These are phyloP conservation scores for Phaeophleospora eucalypticola DNA, from an alignment of 2,329 filamentous ascomycete species.

Conservation along the genomic window DNA sequence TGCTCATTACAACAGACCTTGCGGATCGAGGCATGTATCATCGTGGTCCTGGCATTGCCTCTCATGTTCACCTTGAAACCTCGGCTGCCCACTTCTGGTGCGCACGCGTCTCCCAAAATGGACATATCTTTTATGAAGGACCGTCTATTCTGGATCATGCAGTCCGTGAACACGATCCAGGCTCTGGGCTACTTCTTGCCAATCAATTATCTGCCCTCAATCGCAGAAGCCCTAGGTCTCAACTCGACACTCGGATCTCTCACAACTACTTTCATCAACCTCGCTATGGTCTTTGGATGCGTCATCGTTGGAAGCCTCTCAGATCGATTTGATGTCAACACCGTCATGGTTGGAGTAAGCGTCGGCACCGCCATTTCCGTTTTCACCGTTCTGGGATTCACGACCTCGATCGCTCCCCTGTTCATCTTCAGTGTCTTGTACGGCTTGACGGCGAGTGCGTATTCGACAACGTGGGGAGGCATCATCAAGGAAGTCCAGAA, in stretches of 20 bases:
- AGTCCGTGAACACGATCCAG: slow-evolving; percentile 41
- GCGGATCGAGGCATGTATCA: slow-evolving; percentile 15
- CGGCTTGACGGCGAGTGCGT: slow-evolving; percentile 41
- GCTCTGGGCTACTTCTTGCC: slow-evolving; percentile 44
- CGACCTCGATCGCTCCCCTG: slow-evolving; percentile 39
- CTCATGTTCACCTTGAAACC: slow-evolving; percentile 22
- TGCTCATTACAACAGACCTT: slow-evolving; percentile 12
- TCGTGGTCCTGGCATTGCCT: slow-evolving; percentile 10
- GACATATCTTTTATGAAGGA: slow-evolving; percentile 35
- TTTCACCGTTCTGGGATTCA: slow-evolving; percentile 45
- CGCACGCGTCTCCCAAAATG: slow-evolving; percentile 29
- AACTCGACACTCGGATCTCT: slow-evolving; percentile 34
- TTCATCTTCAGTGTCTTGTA: slow-evolving; percentile 43
- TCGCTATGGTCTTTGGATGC: slow-evolving; percentile 35
- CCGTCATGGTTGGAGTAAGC: slow-evolving; percentile 36
- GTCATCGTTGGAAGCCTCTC: slow-evolving; percentile 38
- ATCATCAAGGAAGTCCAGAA: slow-evolving; percentile 22
- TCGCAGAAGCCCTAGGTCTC: slow-evolving; percentile 37
- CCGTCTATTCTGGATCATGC: slow-evolving; percentile 40
- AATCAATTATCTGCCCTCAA: slow-evolving; percentile 41
- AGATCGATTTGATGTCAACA: slow-evolving; percentile 39
- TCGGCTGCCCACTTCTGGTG: slow-evolving; percentile 23
- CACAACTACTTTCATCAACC: slow-evolving; percentile 39
- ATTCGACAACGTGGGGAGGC: slow-evolving; percentile 35
- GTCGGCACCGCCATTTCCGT: slow-evolving; percentile 35